Percentiles rank a stretch among this genome's conserved stretches.
Evolutionary conservation across 2,329 filamentous ascomycete genomes (phyloP).

Genomic region (Xylaria polymorpha): DNA sequence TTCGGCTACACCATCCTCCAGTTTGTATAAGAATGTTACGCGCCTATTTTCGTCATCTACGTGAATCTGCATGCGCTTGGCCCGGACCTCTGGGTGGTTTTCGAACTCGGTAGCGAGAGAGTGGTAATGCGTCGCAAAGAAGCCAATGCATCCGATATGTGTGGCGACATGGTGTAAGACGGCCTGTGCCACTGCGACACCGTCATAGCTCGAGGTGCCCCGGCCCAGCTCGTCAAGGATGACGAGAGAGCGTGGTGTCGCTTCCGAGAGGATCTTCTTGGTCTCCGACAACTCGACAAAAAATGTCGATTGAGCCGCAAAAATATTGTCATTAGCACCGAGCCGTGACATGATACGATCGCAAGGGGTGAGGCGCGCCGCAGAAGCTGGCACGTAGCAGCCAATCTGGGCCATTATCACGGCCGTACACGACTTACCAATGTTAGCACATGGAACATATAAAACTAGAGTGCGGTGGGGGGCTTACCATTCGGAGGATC

Average conservation of each 20-base stretch:
- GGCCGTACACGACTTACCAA: constrained; percentile 81
- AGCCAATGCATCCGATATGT: constrained; percentile 92
- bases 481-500: constrained; percentile 86
- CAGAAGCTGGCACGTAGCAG: constrained; percentile 87
- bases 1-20: constrained; percentile 93
- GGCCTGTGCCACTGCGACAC: constrained; percentile 94
- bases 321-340: constrained; percentile 98
- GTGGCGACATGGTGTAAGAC: constrained; percentile 96
- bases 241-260: constrained; percentile 91
- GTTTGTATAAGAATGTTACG: constrained; percentile 97
- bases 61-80: constrained; percentile 92
- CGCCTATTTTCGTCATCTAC: constrained; percentile 85
- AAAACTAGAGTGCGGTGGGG: not conserved
- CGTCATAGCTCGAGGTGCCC: constrained; percentile 94
- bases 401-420: constrained; percentile 98
- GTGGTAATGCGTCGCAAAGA: constrained; percentile 98
- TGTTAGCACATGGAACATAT: constrained; percentile 19
- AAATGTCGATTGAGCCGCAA: constrained; percentile 96
- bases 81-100: constrained; percentile 85
- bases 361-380: constrained; percentile 85
- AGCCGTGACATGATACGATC: constrained; percentile 99
- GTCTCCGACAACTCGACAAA: constrained; percentile 98
- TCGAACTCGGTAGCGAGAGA: constrained; percentile 92
- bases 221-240: constrained; percentile 97
- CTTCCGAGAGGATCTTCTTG: constrained; percentile 96